Percentiles rank a stretch among this genome's conserved stretches.
These are phyloP conservation scores for Tympanopsis confertula DNA, from an alignment of 2,329 filamentous ascomycete species.

Conservation along the genomic window DNA sequence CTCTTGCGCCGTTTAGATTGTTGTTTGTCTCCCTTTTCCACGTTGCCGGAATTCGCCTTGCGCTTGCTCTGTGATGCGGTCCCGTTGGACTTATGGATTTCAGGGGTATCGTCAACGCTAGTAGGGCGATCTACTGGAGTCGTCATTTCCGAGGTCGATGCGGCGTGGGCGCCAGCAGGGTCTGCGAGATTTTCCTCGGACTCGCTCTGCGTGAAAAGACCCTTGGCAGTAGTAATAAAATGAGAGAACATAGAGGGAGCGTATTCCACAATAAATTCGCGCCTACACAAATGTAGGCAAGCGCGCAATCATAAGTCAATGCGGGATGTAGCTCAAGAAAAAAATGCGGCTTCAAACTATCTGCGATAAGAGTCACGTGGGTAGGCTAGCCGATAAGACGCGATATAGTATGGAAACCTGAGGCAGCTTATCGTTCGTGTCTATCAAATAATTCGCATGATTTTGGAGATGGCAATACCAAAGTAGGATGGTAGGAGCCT, in stretches of 20 bases:
- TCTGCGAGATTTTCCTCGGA: slow-evolving; percentile 8
- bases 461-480: too few relatives aligned
- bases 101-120: background rate
- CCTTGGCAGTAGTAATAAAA: slow-evolving; percentile 25
- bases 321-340: background rate
- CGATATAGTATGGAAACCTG: background rate
- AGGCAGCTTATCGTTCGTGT: too few relatives aligned
- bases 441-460: too few relatives aligned
- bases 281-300: background rate
- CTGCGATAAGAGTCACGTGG: background rate
- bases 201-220: slow-evolving; percentile 21
- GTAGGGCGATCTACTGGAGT: too few relatives aligned
- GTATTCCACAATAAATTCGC: slow-evolving; percentile 1
- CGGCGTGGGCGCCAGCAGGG: slow-evolving; percentile 4
- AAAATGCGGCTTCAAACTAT: background rate
- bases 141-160: background rate
- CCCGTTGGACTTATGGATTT: background rate
- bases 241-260: slow-evolving; percentile 24
- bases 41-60: background rate
- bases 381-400: background rate
- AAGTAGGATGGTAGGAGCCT: too few relatives aligned
- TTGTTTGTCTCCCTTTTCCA: background rate
- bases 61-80: background rate
- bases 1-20: background rate
- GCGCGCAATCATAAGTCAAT: background rate